These are phyloP conservation scores for Vickermania ingenoplastis DNA, from an alignment of 208 protist genomes.

Conservation along the genomic window DNA sequence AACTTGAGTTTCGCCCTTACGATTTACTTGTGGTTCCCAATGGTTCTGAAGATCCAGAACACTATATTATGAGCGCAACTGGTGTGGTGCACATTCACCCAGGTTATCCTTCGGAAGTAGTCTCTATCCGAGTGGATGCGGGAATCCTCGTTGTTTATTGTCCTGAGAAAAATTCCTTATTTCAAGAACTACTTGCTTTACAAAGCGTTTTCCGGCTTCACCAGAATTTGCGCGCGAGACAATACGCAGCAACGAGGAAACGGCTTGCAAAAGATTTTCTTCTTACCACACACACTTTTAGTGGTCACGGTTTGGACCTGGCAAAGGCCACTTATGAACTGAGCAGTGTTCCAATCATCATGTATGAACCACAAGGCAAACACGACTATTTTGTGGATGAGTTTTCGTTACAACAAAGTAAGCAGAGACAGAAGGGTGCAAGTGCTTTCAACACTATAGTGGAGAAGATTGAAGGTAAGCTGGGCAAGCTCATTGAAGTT, in stretches of 20 bases:
- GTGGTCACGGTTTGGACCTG: constrained; percentile 61
- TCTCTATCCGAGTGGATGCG: constrained; percentile 89
- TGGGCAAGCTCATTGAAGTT: constrained; percentile 73
- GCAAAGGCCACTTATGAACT: constrained; percentile 75
- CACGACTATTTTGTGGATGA: constrained; percentile 87
- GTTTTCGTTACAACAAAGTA: constrained; percentile 53
- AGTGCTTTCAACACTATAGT: constrained; percentile 38
- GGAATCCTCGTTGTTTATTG: constrained; percentile 89
- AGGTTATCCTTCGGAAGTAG: constrained; percentile 83
- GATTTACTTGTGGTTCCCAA: constrained; percentile 77
- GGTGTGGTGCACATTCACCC: constrained; percentile 90
- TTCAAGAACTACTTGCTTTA: constrained; percentile 89
- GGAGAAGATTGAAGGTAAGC: constrained; percentile 75
- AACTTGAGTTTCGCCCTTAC: constrained; percentile 89
- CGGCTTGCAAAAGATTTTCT: constrained; percentile 69
- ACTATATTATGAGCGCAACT: constrained; percentile 91
- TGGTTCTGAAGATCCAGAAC: constrained; percentile 69
- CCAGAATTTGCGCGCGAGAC: constrained; percentile 53
- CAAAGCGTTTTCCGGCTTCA: constrained; percentile 86
- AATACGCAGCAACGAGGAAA: constrained; percentile 65
- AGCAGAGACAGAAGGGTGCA: constrained; percentile 60
- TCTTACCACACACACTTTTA: constrained; percentile 83
- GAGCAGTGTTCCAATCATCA: constrained; percentile 45
- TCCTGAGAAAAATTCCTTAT: constrained; percentile 86
- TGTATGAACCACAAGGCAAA: constrained; percentile 78